These are phyloP conservation scores for Aspergillus unguis DNA, from an alignment of 2,329 filamentous ascomycete genomes.

Conservation along the genomic window DNA sequence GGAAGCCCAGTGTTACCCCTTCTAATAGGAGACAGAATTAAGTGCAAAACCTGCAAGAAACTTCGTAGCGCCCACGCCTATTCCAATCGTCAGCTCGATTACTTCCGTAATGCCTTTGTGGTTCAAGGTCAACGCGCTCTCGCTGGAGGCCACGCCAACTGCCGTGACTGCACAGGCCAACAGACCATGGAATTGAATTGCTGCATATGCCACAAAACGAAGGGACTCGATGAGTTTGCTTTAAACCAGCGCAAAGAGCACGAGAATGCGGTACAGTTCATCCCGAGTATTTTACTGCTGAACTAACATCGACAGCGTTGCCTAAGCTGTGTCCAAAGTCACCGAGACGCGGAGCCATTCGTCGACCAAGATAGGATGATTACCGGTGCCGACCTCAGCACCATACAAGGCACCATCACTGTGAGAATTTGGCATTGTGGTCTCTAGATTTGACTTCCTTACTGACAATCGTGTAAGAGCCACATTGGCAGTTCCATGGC, in stretches of 20 bases:
- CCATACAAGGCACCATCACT: conserved; percentile 5
- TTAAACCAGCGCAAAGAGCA: conserved; percentile 48
- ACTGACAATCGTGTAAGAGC: conserved; percentile 13
- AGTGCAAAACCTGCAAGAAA: conserved; percentile 48
- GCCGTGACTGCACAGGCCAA: conserved; percentile 44
- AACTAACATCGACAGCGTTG: conserved; percentile 38
- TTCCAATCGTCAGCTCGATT: conserved; percentile 48
- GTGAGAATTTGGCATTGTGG: conserved; percentile 5
- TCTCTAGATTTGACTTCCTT: not conserved
- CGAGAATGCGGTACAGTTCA: conserved; percentile 44
- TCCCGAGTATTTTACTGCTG: not conserved
- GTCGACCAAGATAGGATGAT: conserved; percentile 30
- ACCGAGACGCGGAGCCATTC: conserved; percentile 32
- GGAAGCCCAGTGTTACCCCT: not conserved
- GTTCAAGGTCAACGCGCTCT: conserved; percentile 15
- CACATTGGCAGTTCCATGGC: conserved; percentile 13
- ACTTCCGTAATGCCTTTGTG: conserved; percentile 28
- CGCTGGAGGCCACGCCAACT: conserved; percentile 33
- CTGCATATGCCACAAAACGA: conserved; percentile 45
- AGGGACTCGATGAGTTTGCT: conserved; percentile 49
- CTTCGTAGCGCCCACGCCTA: conserved; percentile 37
- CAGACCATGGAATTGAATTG: conserved; percentile 50
- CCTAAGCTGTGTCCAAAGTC: conserved; percentile 35
- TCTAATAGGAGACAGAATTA: conserved; percentile 36
- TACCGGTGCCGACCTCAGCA: conserved; percentile 16